Percentiles rank a stretch among this genome's conserved stretches.
These are phyloP conservation scores for Colletotrichum noveboracense DNA, from an alignment of 2,329 filamentous ascomycete genomes.

Conservation along the genomic window DNA sequence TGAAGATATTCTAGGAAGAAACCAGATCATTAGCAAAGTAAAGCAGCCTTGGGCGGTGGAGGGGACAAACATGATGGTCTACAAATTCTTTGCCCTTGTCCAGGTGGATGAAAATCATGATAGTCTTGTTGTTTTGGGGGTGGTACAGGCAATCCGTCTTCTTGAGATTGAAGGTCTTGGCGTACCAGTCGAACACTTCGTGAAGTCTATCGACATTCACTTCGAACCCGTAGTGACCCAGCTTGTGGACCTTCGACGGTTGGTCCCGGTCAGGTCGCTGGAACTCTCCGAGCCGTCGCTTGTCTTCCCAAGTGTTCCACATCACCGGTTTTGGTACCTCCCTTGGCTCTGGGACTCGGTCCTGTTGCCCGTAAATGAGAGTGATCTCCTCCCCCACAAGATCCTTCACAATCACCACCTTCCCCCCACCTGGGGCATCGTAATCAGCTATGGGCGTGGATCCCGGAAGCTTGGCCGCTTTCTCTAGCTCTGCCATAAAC, in stretches of 20 bases:
- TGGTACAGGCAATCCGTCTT: background rate
- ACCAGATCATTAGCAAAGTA: background rate
- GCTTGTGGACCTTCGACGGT: background rate
- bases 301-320: background rate
- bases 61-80: background rate
- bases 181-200: background rate
- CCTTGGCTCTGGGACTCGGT: background rate
- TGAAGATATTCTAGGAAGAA: background rate
- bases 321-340: background rate
- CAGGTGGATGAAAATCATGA: background rate
- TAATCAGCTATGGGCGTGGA: background rate
- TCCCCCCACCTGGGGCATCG: background rate
- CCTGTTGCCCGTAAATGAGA: background rate
- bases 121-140: background rate
- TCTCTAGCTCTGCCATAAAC: background rate
- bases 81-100: background rate
- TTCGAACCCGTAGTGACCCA: background rate
- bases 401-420: background rate
- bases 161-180: background rate
- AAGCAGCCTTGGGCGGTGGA: background rate
- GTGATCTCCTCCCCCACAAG: background rate
- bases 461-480: background rate
- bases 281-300: background rate
- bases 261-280: background rate
- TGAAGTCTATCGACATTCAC: background rate